Evolutionary conservation across 768 basidiomycete genomes (phyloP), one percentile per base, ranked within the genome.

Genomic region (Daedaleopsis nitida): DNA sequence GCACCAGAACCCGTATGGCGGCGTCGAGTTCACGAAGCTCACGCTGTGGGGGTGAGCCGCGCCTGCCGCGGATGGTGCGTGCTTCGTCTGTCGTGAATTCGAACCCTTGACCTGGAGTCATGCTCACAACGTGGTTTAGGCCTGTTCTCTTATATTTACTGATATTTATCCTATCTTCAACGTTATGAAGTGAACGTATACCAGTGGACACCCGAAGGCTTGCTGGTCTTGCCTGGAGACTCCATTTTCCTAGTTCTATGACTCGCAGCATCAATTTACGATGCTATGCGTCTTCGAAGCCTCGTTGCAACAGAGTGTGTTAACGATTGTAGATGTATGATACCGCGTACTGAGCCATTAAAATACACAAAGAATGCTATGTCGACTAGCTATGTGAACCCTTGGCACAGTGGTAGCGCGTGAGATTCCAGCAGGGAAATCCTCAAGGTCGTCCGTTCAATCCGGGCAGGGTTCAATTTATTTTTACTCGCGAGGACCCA

Each of bases 11-110:
- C 62, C 64, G n/a, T 27, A 52, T 9, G 69, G 68, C n/a, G 69
- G 62, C 14, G 66, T 80, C 8, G 76, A 78, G 59, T 62, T 80
- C 57, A 72, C 66, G 61, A 77, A 77, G 61, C 70, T 80, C 8
- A 78, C 78, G 0, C 51, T 80, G 37, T 78, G 78, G 77, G 79
- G 75, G 24, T 79, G 62, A 75, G 21, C 52, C 17, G 10, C 11
- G 17, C 39, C 35, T 52, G 52, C 54, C 37, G 55, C 48, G 13
- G 14, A 17, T 52, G 62, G 57, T 63, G 61, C 24, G 45, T 44
- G 17, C 12, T 21, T n/a, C n/a, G 14, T 44, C 47, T 23, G n/a
- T 47, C 19, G 35, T 32, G n/a, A n/a, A n/a, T 7, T 32, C 27
- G 10, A 35, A 42, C 43, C 7, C 35, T 16, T n/a, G n/a, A 34